A percentile compares a stretch with the other conserved stretches of the same genome.
These are phyloP conservation scores for Penicillium sp. DNA, from an alignment of 2,329 filamentous ascomycete genomes.

Conservation along the genomic window DNA sequence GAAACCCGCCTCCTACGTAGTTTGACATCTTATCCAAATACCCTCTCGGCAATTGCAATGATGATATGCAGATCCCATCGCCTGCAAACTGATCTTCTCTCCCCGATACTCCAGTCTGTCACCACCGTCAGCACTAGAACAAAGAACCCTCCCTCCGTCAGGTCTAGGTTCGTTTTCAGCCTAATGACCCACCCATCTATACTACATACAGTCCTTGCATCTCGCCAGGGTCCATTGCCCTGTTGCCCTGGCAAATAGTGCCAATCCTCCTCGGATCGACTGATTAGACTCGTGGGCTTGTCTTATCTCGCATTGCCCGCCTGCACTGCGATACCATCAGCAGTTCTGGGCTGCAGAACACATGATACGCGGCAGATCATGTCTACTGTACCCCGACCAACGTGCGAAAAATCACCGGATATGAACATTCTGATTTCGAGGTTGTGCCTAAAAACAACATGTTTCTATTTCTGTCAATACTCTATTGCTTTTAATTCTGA, in stretches of 20 bases:
- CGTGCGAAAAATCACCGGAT: not conserved
- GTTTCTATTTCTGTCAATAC: not conserved
- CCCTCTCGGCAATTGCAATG: not conserved
- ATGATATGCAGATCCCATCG: not conserved
- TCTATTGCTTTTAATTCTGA: not conserved
- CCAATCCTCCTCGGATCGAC: not conserved
- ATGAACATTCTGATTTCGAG: not conserved
- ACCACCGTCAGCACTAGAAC: not conserved
- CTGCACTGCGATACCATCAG: constrained; percentile 10
- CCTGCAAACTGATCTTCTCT: not conserved
- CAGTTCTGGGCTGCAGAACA: constrained; percentile 25
- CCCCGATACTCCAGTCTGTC: not conserved
- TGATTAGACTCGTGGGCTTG: constrained; percentile 18
- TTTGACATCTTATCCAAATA: not conserved
- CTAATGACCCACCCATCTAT: constrained; percentile 8
- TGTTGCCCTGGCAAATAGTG: constrained; percentile 7
- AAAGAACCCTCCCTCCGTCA: not conserved
- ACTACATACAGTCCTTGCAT: constrained; percentile 22
- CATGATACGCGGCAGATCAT: constrained; percentile 8
- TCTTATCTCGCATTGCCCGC: constrained; percentile 28
- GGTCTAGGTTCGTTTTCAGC: not conserved
- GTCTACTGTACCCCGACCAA: not conserved
- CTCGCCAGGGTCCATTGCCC: constrained; percentile 5
- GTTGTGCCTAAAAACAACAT: not conserved
- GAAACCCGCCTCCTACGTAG: not conserved